Conservation (phyloP, 2,329 filamentous ascomycete species). For the Gremmenia infestans region DNA sequence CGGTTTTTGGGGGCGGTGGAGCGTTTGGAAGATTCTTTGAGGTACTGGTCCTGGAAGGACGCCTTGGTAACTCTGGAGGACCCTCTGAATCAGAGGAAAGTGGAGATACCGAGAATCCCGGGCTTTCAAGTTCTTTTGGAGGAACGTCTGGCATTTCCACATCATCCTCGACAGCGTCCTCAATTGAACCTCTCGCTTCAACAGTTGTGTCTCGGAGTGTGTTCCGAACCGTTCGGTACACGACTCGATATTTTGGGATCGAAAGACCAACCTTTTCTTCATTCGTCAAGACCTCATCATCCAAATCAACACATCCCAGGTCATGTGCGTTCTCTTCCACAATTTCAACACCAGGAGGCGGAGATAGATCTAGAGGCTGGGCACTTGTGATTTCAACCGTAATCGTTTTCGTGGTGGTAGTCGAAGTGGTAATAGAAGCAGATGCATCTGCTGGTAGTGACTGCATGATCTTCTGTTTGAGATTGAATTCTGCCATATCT, state of each 20-base stretch:
- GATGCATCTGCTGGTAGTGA: conserved; percentile 51
- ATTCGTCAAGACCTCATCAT: conserved; percentile 13
- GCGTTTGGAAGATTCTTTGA: not conserved
- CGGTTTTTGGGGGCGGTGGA: not conserved
- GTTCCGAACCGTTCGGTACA: conserved; percentile 54
- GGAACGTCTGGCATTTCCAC: conserved; percentile 8
- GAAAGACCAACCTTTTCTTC: conserved; percentile 13
- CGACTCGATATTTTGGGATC: conserved; percentile 44
- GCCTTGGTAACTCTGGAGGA: not conserved
- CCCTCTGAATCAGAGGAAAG: conserved; percentile 1
- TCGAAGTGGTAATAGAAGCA: conserved; percentile 56
- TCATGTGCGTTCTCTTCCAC: conserved; percentile 43
- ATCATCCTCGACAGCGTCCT: conserved; percentile 20
- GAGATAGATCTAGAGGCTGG: conserved; percentile 45
- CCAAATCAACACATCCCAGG: conserved; percentile 12
- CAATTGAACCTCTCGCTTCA: conserved; percentile 24
- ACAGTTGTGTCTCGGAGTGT: conserved; percentile 41
- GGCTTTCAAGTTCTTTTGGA: not conserved
- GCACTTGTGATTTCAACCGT: conserved; percentile 57
- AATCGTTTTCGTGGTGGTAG: conserved; percentile 57
- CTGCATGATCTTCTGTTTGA: conserved; percentile 50
- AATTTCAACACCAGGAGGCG: conserved; percentile 55
- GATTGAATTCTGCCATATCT: conserved; percentile 41
- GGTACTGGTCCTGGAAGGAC: not conserved
- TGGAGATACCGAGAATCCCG: conserved; percentile 7